These are phyloP conservation scores for Verticillium nonalfalfae DNA, from an alignment of 2,329 filamentous ascomycete genomes.

Conservation along the genomic window DNA sequence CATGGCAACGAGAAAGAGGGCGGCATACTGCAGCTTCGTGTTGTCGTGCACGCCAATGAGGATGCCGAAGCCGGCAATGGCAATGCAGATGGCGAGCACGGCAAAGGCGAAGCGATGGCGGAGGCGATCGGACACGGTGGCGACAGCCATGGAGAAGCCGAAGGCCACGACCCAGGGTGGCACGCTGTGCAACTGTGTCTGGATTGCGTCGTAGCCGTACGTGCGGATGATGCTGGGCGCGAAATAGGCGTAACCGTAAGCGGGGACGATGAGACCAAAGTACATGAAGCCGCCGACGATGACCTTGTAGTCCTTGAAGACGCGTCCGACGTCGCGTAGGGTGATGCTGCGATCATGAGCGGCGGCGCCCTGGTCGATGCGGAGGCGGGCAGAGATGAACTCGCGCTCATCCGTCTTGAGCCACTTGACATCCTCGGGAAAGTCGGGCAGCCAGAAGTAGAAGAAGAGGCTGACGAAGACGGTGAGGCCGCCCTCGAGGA, in stretches of 20 bases:
- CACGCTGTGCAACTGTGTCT: slow-evolving; percentile 52
- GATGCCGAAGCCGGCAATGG: slow-evolving; percentile 70
- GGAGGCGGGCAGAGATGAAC: slow-evolving; percentile 61
- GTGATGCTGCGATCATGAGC: slow-evolving; percentile 57
- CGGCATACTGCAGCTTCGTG: slow-evolving; percentile 63
- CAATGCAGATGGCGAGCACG: slow-evolving; percentile 59
- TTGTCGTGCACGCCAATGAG: slow-evolving; percentile 67
- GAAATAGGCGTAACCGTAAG: slow-evolving; percentile 75
- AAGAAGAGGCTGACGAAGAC: slow-evolving; percentile 54
- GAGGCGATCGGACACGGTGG: slow-evolving; percentile 63
- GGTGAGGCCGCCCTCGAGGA: slow-evolving; percentile 66
- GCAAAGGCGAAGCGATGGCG: slow-evolving; percentile 72
- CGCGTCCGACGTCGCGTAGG: slow-evolving; percentile 48
- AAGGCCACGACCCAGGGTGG: slow-evolving; percentile 65
- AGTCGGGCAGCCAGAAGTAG: slow-evolving; percentile 66
- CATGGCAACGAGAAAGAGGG: slow-evolving; percentile 75
- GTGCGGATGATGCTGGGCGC: slow-evolving; percentile 63
- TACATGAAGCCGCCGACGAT: slow-evolving; percentile 75
- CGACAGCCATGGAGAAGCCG: slow-evolving; percentile 69
- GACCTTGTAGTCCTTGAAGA: slow-evolving; percentile 70
- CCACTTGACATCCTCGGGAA: slow-evolving; percentile 71
- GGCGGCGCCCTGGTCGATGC: slow-evolving; percentile 61
- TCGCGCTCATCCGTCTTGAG: slow-evolving; percentile 61
- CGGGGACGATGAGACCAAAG: slow-evolving; percentile 71
- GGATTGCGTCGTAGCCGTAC: slow-evolving; percentile 55